Evolutionary conservation across 73 alveolate species (phyloP), one percentile per base, ranked within the genome.

Genomic region (Effrenium voratum): DNA sequence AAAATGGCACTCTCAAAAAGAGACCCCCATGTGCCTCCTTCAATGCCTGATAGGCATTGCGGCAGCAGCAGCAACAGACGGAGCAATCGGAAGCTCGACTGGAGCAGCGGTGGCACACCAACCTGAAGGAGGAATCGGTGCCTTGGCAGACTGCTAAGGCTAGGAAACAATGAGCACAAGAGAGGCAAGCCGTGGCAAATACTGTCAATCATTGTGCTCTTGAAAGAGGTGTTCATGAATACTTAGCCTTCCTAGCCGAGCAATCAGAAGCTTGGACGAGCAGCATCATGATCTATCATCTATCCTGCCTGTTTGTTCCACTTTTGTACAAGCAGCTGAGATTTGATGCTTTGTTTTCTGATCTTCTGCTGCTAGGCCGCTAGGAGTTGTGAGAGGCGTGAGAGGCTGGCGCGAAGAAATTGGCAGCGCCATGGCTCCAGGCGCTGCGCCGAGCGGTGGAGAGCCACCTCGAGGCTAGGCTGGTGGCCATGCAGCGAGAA

Each of bases 371-470:
- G n/a, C n/a, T n/a, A n/a, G n/a, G n/a, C n/a, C n/a, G n/a, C n/a
- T n/a, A n/a, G n/a, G n/a, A n/a, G n/a, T n/a, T n/a, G n/a, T n/a
- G n/a, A n/a, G n/a, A n/a, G n/a, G n/a, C n/a, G n/a, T n/a, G n/a
- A n/a, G n/a, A n/a, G n/a, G n/a, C n/a, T n/a, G n/a, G n/a, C n/a
- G n/a, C n/a, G 41, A 41, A 77, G 19, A 52, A 19, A 12, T 52
- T 52, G 15, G 26, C 34, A 22, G 32, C 60, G 44, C 87, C 34
- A 38, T 1, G 44, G 40, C 5, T 13, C 93, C 36, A 88, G 95
- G 95, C 95, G 45, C n/a, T 88, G 95, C 95, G 95, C 24, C 95
- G 95, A 3, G 95, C 95, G 6, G 95, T 88, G 13, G 95, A 88
- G 30, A 88, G 95, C 55, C 95, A 88, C 47, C 46, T 88, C 55